phyloP scores from a whole-genome alignment of 257 asterid genomes.

The Hygrophila difformis region DNA sequence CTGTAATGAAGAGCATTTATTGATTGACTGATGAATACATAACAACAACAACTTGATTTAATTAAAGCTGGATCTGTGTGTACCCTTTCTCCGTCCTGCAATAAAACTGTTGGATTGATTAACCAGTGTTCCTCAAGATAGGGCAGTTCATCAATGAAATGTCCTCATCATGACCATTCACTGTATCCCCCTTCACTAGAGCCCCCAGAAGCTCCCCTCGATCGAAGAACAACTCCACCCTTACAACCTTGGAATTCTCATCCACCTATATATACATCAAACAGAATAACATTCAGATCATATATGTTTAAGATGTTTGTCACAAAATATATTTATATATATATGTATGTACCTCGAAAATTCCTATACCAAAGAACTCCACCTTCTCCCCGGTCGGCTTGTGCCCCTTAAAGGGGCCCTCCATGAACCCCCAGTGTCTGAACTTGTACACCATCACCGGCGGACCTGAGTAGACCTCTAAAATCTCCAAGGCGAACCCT shows the following conservation, averaged over 20 bases:
- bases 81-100: too few relatives aligned
- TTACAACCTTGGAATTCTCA: slow-evolving; percentile 34
- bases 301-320: too few relatives aligned
- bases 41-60: too few relatives aligned
- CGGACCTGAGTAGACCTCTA: slow-evolving; percentile 66
- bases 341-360: slow-evolving; percentile 34
- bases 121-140: slow-evolving; percentile 21
- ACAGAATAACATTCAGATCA: too few relatives aligned
- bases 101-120: not conserved
- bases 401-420: slow-evolving; percentile 49
- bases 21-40: too few relatives aligned
- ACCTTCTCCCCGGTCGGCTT: slow-evolving; percentile 56
- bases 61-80: too few relatives aligned
- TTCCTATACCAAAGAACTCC: slow-evolving; percentile 42
- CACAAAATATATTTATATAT: too few relatives aligned
- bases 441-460: slow-evolving; percentile 54
- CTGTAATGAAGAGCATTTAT: too few relatives aligned
- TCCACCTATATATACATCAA: slow-evolving; percentile 21
- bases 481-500: slow-evolving; percentile 61
- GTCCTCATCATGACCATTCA: slow-evolving; percentile 2
- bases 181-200: slow-evolving; percentile 24
- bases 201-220: slow-evolving; percentile 45
- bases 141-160: slow-evolving; percentile 30
- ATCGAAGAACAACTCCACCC: slow-evolving; percentile 43
- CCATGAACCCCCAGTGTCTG: slow-evolving; percentile 82